These are phyloP conservation scores for Gyrodon lividus DNA, from an alignment of 768 basidiomycete species.

Conservation along the genomic window DNA sequence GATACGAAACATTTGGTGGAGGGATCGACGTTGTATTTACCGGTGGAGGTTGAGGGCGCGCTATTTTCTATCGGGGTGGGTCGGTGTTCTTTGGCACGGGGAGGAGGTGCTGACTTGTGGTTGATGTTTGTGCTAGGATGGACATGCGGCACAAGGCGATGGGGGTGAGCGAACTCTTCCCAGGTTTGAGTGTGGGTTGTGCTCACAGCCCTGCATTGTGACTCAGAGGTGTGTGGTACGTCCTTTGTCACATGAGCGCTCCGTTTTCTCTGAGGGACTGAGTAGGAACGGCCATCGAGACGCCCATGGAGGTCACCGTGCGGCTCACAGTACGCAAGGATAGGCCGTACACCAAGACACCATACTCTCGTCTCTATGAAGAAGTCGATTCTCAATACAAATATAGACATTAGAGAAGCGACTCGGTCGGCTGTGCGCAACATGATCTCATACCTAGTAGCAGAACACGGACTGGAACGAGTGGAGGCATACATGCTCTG, in stretches of 20 bases:
- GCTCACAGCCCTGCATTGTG: neutral
- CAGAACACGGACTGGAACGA: constrained; percentile 41
- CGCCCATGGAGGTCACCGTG: constrained; percentile 54
- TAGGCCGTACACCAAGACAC: constrained; percentile 55
- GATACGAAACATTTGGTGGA: constrained; percentile 55
- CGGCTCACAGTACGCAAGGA: constrained; percentile 58
- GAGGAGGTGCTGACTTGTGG: neutral
- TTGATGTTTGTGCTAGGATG: constrained; percentile 42
- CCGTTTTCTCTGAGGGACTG: neutral
- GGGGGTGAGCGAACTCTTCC: constrained; percentile 44
- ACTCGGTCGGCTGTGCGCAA: constrained; percentile 54
- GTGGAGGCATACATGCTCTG: constrained; percentile 61
- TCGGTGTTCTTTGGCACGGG: neutral
- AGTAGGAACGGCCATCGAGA: constrained; percentile 62
- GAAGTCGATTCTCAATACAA: neutral
- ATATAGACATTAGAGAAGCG: constrained; percentile 49
- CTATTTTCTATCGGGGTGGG: constrained; percentile 61
- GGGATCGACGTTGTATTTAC: constrained; percentile 59
- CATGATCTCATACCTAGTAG: constrained; percentile 55
- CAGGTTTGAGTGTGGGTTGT: neutral
- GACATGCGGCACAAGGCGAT: constrained; percentile 66
- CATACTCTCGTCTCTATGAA: constrained; percentile 46
- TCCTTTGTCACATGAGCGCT: neutral
- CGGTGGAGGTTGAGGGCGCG: constrained; percentile 58
- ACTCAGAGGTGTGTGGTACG: constrained; percentile 59